Evolutionary conservation across 225 moss, liverwort and hornwort genomes (phyloP).

Genomic region (Neckera pumila): DNA sequence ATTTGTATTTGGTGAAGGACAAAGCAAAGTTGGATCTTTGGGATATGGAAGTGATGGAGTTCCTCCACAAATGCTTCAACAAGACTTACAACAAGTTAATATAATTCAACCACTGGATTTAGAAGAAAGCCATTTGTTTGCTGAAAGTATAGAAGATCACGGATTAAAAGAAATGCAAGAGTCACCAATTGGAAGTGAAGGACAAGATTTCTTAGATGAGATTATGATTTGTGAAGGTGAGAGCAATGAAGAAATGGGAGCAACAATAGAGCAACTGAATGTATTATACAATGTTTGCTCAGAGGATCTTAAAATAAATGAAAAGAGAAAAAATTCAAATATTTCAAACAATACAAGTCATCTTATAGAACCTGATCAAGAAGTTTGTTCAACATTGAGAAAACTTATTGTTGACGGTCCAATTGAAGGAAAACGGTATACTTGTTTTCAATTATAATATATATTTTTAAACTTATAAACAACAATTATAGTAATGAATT

Average conservation of each 20-base stretch:
- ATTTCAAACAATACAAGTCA: background rate
- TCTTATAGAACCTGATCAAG: background rate
- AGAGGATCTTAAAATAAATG: background rate
- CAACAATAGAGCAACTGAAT: background rate
- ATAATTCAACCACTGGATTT: slow-evolving; percentile 23
- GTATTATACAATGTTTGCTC: background rate
- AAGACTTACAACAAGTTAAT: slow-evolving; percentile 3
- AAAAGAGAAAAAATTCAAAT: background rate
- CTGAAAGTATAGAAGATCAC: slow-evolving; percentile 32
- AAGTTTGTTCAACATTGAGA: background rate
- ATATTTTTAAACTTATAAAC: too few species aligned
- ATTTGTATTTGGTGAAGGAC: background rate
- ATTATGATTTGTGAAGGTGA: slow-evolving; percentile 34
- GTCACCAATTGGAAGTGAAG: slow-evolving; percentile 10
- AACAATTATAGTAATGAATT: background rate
- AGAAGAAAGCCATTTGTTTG: slow-evolving; percentile 25
- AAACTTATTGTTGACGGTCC: background rate
- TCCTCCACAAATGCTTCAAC: background rate
- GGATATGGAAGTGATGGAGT: background rate
- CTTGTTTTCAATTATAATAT: background rate
- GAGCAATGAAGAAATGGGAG: background rate
- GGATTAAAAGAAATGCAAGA: slow-evolving; percentile 25
- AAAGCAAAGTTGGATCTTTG: background rate
- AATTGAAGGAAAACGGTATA: background rate
- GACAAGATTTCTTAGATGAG: slow-evolving; percentile 35